Conservation (phyloP, 2,329 filamentous ascomycete species). For the Venturia asperata region DNA sequence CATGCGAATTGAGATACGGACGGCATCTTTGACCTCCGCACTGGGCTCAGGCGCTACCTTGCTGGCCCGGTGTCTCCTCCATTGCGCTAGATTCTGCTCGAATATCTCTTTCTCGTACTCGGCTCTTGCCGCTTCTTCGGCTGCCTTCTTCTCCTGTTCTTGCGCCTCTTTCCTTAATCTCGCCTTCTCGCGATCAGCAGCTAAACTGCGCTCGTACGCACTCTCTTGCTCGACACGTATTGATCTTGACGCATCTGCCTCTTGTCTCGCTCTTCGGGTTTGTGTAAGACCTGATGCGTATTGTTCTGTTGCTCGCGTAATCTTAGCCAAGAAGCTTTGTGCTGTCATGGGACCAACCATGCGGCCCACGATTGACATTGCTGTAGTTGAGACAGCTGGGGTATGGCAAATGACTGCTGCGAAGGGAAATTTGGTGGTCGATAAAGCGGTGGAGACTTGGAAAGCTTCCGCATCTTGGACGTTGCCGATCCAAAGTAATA, state of each 20-base stretch:
- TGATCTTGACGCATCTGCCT: conserved; percentile 72
- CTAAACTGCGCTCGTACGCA: conserved; percentile 87
- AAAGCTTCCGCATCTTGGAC: conserved; percentile 91
- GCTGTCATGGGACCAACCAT: conserved; percentile 65
- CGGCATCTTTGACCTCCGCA: conserved; percentile 56
- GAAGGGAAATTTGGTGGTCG: conserved; percentile 89
- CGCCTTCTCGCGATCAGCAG: conserved; percentile 77
- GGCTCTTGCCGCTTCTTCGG: conserved; percentile 58
- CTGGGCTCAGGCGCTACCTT: conserved; percentile 62
- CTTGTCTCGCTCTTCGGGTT: conserved; percentile 67
- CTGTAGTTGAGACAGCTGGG: conserved; percentile 70
- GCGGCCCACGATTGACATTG: conserved; percentile 84
- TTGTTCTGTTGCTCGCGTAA: conserved; percentile 65
- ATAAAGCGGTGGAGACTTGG: conserved; percentile 79
- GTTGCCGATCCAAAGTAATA: conserved; percentile 88
- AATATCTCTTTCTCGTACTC: conserved; percentile 55
- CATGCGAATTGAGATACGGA: conserved; percentile 60
- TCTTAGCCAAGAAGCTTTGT: conserved; percentile 64
- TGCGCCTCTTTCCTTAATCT: conserved; percentile 70
- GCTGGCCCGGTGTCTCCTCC: conserved; percentile 72
- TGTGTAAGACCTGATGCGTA: conserved; percentile 69
- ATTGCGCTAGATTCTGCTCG: conserved; percentile 54
- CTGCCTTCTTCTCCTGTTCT: conserved; percentile 52
- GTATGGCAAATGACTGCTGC: conserved; percentile 80
- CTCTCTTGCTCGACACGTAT: conserved; percentile 84